Evolutionary conservation across 78 protist species (phyloP).

Genomic region (Cavenderia fasciculata): DNA sequence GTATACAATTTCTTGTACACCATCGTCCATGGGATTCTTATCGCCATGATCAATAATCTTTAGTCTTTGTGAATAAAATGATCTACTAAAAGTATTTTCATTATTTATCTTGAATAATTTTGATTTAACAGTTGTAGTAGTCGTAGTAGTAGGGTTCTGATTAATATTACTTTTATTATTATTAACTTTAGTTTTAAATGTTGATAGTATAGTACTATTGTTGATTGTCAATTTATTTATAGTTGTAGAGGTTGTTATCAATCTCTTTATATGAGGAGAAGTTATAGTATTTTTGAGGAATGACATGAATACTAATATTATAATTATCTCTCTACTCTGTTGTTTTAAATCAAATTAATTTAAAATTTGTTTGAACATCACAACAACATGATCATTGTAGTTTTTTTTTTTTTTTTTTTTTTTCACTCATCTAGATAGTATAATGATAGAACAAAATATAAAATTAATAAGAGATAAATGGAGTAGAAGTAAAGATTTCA

Average conservation of each 20-base stretch:
- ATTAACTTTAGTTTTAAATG: neutral
- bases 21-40: constrained; percentile 36
- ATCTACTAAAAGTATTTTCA: too few relatives aligned
- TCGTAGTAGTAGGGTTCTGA: neutral
- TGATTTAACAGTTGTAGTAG: neutral
- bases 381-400: too few relatives aligned
- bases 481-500: too few relatives aligned
- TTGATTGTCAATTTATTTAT: neutral
- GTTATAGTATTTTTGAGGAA: neutral
- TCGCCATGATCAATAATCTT: too few relatives aligned
- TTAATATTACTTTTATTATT: neutral
- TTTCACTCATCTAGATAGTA: too few relatives aligned
- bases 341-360: too few relatives aligned
- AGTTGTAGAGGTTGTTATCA: neutral
- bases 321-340: too few relatives aligned
- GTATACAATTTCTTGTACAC: constrained; percentile 44
- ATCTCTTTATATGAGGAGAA: neutral
- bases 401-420: too few relatives aligned
- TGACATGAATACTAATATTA: neutral
- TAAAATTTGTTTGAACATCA: too few relatives aligned
- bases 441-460: too few relatives aligned
- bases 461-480: too few relatives aligned
- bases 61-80: too few relatives aligned
- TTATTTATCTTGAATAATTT: neutral
- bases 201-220: neutral